phyloP scores from a whole-genome alignment of 2,329 filamentous ascomycete genomes.

The Fusarium haematococcum region DNA sequence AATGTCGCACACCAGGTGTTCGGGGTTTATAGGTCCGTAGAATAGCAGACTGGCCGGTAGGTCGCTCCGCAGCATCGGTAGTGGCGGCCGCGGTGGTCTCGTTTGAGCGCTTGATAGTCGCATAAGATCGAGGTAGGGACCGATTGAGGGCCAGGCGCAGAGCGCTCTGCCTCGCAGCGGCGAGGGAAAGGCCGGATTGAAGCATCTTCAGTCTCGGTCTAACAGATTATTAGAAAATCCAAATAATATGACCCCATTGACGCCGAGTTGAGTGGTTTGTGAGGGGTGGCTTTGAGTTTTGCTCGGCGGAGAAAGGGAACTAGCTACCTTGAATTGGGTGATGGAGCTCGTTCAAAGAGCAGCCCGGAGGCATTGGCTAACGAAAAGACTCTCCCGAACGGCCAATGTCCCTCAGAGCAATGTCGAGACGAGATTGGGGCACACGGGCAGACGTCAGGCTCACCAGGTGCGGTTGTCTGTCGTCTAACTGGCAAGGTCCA shows the following conservation, averaged over 20 bases:
- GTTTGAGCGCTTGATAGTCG: slow-evolving; percentile 42
- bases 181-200: slow-evolving; percentile 46
- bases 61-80: slow-evolving; percentile 42
- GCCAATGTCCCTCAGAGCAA: slow-evolving; percentile 17
- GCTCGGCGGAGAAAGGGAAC: slow-evolving; percentile 21
- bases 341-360: slow-evolving; percentile 17
- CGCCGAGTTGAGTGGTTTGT: slow-evolving; percentile 4
- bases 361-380: slow-evolving; percentile 17
- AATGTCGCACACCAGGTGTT: slow-evolving; percentile 91
- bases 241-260: slow-evolving; percentile 30
- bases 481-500: slow-evolving; percentile 21
- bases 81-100: slow-evolving; percentile 29
- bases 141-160: slow-evolving; percentile 45
- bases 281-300: slow-evolving; percentile 25
- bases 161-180: slow-evolving; percentile 44
- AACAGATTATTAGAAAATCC: not conserved
- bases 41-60: slow-evolving; percentile 53
- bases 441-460: slow-evolving; percentile 29
- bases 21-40: slow-evolving; percentile 92
- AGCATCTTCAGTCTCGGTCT: slow-evolving; percentile 44
- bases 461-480: slow-evolving; percentile 31
- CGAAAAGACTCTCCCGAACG: slow-evolving; percentile 7
- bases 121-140: slow-evolving; percentile 47
- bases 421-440: slow-evolving; percentile 12
- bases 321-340: slow-evolving; percentile 8